Percentiles rank a stretch among this genome's conserved stretches.
Conservation (phyloP, 2,329 filamentous ascomycete genomes). For the Ceratocystis eucalypticola region DNA sequence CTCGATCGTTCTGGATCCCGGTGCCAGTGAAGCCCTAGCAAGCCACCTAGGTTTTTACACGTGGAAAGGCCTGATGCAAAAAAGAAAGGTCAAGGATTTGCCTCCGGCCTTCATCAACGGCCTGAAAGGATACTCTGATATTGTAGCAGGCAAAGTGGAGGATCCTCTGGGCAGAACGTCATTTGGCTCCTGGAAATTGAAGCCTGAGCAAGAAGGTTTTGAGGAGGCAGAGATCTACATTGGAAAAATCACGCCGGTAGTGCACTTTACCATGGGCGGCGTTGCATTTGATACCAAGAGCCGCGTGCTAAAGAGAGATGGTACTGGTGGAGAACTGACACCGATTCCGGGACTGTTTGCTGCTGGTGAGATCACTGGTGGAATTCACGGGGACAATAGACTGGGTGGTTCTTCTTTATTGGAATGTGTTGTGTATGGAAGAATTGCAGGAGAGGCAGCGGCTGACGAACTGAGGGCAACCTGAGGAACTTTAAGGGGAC, state of each 20-base stretch:
- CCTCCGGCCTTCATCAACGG: conserved; percentile 28
- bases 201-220: conserved; percentile 28
- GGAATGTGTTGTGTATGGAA: conserved; percentile 51
- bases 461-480: conserved; percentile 23
- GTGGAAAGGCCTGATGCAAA: conserved; percentile 47
- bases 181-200: conserved; percentile 44
- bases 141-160: conserved; percentile 28
- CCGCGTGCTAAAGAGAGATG: conserved; percentile 34
- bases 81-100: conserved; percentile 41
- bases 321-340: conserved; percentile 25
- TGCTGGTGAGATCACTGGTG: conserved; percentile 51
- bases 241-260: conserved; percentile 47
- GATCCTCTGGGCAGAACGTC: conserved; percentile 36
- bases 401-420: conserved; percentile 48
- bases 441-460: conserved; percentile 40
- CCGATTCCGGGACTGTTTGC: conserved; percentile 46
- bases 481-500: not conserved
- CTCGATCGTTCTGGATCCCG: conserved; percentile 45
- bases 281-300: conserved; percentile 41
- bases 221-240: conserved; percentile 42
- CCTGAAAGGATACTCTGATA: conserved; percentile 37
- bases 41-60: conserved; percentile 50
- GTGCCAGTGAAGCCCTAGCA: conserved; percentile 37
- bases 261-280: conserved; percentile 56
- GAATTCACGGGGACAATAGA: conserved; percentile 49